Conservation (phyloP, 2,329 filamentous ascomycete genomes). For the Harringtonia aguacate region DNA sequence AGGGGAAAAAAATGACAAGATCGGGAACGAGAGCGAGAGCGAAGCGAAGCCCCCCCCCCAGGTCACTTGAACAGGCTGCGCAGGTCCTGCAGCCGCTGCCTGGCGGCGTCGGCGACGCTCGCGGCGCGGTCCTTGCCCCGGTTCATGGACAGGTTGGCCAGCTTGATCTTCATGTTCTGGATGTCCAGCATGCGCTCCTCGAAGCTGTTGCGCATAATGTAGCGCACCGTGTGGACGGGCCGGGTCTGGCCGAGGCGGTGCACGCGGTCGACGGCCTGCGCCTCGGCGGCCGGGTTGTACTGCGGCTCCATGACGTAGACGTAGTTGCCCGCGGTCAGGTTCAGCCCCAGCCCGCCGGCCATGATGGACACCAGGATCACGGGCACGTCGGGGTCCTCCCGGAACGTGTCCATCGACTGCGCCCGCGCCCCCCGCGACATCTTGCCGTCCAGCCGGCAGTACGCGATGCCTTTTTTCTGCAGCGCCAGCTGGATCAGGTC, state of each 20-base stretch:
- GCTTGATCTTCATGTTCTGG: conserved; percentile 83
- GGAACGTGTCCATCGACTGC: conserved; percentile 66
- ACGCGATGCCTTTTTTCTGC: conserved; percentile 52
- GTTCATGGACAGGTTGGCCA: conserved; percentile 57
- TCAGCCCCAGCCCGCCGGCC: conserved; percentile 84
- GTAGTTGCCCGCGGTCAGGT: conserved; percentile 73
- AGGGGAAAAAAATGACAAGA: background rate
- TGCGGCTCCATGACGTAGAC: conserved; percentile 98
- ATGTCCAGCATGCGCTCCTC: conserved; percentile 88
- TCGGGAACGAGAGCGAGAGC: background rate
- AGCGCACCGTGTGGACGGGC: conserved; percentile 77
- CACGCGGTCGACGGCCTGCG: conserved; percentile 88
- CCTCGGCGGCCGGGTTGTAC: conserved; percentile 91
- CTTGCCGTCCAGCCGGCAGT: conserved; percentile 77
- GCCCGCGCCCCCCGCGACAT: conserved; percentile 70
- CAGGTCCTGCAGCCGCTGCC: conserved; percentile 34
- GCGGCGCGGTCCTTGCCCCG: conserved; percentile 12
- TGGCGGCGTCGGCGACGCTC: conserved; percentile 33
- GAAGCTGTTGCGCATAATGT: conserved; percentile 83
- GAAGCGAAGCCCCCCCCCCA: no score
- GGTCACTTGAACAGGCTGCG: conserved; percentile 39
- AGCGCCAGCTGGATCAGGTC: conserved; percentile 85
- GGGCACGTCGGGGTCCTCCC: conserved; percentile 57
- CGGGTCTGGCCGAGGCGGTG: conserved; percentile 84
- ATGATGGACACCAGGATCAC: conserved; percentile 88